A percentile compares a stretch with the other conserved stretches of the same genome.
These are phyloP conservation scores for Suillus weaverae DNA, from an alignment of 768 basidiomycete genomes.

Conservation along the genomic window DNA sequence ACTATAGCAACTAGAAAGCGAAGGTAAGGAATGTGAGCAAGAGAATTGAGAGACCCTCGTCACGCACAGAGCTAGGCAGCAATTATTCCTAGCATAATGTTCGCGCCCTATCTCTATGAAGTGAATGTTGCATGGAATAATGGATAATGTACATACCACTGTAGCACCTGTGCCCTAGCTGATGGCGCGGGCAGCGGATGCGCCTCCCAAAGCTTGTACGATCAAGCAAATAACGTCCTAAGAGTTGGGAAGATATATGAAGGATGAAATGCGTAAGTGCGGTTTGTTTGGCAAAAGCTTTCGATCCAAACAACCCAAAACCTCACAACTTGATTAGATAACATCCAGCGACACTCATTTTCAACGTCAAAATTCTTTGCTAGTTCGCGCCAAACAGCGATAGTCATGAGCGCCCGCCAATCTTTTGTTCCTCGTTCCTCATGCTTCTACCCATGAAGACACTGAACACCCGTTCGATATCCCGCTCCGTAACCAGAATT, in stretches of 20 bases:
- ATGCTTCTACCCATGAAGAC: constrained; percentile 1
- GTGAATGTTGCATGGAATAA: background rate
- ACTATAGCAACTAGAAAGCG: constrained; percentile 39
- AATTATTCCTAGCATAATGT: constrained; percentile 66
- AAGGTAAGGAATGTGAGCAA: constrained; percentile 16
- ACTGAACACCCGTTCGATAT: background rate
- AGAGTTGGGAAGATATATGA: background rate
- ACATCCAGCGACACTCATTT: background rate
- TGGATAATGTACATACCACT: background rate
- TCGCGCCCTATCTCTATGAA: constrained; percentile 39
- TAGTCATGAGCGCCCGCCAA: constrained; percentile 3
- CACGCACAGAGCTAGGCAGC: constrained; percentile 52
- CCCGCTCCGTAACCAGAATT: background rate
- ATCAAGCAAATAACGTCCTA: constrained; percentile 40
- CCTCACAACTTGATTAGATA: background rate
- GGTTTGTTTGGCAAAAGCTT: constrained; percentile 7
- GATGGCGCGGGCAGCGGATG: constrained; percentile 43
- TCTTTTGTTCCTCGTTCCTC: constrained; percentile 5
- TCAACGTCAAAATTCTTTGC: background rate
- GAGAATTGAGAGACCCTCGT: constrained; percentile 18
- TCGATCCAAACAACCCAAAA: constrained; percentile 4
- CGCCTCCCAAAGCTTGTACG: constrained; percentile 43
- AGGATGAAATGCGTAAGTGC: background rate
- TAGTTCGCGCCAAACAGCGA: background rate
- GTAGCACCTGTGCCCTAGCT: constrained; percentile 22